These are phyloP conservation scores for Sarcomyxa edulis DNA, from an alignment of 768 basidiomycete species.

Conservation along the genomic window DNA sequence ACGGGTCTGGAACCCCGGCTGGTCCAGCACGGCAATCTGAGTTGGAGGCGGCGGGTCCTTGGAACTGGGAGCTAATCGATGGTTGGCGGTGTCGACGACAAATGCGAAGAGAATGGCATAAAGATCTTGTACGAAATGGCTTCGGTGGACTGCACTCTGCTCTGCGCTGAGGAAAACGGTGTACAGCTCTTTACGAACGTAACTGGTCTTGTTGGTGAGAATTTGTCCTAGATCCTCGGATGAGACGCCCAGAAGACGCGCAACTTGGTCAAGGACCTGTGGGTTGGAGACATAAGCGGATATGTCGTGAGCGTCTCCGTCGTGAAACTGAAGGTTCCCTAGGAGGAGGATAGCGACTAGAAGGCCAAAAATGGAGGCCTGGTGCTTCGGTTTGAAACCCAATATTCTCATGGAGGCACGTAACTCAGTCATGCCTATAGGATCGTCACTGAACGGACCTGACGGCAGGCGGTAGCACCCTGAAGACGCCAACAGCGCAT, in stretches of 20 bases:
- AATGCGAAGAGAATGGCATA: slow-evolving; percentile 89
- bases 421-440: slow-evolving; percentile 77
- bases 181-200: slow-evolving; percentile 83
- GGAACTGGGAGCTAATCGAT: slow-evolving; percentile 56
- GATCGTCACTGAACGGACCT: slow-evolving; percentile 86
- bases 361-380: slow-evolving; percentile 73
- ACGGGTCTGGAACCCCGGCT: slow-evolving; percentile 79
- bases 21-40: slow-evolving; percentile 73
- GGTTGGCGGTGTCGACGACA: slow-evolving; percentile 84
- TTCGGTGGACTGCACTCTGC: slow-evolving; percentile 71
- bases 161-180: slow-evolving; percentile 74
- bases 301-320: slow-evolving; percentile 48
- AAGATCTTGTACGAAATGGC: slow-evolving; percentile 73
- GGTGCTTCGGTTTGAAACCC: slow-evolving; percentile 90
- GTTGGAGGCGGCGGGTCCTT: slow-evolving; percentile 53
- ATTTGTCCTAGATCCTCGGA: slow-evolving; percentile 76
- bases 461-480: slow-evolving; percentile 86
- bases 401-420: slow-evolving; percentile 75
- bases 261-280: slow-evolving; percentile 69
- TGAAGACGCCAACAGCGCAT: slow-evolving; percentile 77
- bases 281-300: slow-evolving; percentile 59
- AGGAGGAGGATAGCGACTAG: slow-evolving; percentile 78
- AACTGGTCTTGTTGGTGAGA: slow-evolving; percentile 84
- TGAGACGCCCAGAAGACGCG: slow-evolving; percentile 66
- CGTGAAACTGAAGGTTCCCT: slow-evolving; percentile 75